phyloP scores from a whole-genome alignment of 495 filamentous ascomycete species.

The Hyaloscypha variabilis region DNA sequence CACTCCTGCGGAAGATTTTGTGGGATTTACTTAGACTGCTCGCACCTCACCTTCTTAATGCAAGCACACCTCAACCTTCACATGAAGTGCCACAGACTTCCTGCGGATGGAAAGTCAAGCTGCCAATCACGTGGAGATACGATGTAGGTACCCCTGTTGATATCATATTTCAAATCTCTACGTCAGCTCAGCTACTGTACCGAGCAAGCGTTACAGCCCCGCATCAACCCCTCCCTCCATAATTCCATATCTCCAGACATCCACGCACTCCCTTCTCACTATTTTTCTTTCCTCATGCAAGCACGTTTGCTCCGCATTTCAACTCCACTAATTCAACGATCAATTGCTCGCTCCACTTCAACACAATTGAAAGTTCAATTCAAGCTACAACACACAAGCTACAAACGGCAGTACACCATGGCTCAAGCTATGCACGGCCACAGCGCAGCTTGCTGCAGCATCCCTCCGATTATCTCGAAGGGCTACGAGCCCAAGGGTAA shows the following conservation, averaged over 20 bases:
- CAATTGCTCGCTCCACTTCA: not conserved
- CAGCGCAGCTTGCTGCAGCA: conserved; percentile 71
- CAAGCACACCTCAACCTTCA: too few species aligned
- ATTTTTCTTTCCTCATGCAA: not conserved
- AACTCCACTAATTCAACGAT: not conserved
- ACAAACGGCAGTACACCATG: conserved; percentile 19
- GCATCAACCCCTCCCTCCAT: conserved; percentile 7
- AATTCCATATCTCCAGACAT: conserved; percentile 1
- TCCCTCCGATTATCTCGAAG: conserved; percentile 65
- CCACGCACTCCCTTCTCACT: not conserved
- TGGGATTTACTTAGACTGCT: too few species aligned
- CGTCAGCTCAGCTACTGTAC: too few species aligned
- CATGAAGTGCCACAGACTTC: too few species aligned
- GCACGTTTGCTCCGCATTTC: not conserved
- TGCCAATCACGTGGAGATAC: conserved; percentile 4
- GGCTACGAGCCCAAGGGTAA: conserved; percentile 68
- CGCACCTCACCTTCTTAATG: too few species aligned
- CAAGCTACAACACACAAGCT: not conserved
- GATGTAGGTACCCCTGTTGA: not conserved
- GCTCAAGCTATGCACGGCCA: conserved; percentile 36
- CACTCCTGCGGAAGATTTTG: too few species aligned
- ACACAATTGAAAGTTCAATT: not conserved
- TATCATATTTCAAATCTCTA: not conserved
- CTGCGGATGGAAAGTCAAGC: too few species aligned
- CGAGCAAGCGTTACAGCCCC: not conserved